These are phyloP conservation scores for Linum tenue DNA, from an alignment of 345 rosid species.

Conservation along the genomic window DNA sequence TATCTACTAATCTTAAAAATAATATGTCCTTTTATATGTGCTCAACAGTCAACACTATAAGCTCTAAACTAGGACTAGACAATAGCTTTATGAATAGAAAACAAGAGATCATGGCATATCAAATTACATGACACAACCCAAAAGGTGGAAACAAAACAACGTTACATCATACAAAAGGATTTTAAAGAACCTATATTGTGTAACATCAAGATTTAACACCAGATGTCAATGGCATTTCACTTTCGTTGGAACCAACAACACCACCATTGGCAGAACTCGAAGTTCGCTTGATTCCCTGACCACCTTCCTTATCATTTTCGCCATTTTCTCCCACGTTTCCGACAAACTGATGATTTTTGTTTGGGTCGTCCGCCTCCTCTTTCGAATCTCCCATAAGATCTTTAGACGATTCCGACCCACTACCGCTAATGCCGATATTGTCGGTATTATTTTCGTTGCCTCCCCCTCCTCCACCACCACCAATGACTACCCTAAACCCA, in stretches of 20 bases:
- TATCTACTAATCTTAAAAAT: neutral
- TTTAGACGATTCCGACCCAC: no score
- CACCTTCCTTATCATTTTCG: neutral
- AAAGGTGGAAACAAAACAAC: neutral
- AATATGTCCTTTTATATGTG: no score
- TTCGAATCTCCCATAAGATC: neutral
- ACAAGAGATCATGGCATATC: neutral
- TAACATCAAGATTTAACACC: no score
- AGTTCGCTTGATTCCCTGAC: neutral
- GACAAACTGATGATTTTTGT: conserved; percentile 1
- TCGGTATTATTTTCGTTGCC: neutral
- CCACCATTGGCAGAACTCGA: conserved; percentile 6
- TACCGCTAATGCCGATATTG: neutral
- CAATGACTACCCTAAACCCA: conserved; percentile 47
- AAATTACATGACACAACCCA: neutral
- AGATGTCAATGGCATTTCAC: conserved; percentile 32
- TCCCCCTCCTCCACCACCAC: conserved; percentile 19
- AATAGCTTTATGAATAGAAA: no score
- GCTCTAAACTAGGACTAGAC: no score
- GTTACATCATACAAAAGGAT: neutral
- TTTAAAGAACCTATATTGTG: neutral
- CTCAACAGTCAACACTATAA: no score
- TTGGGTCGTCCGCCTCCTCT: conserved; percentile 4
- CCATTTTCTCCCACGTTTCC: conserved; percentile 9
- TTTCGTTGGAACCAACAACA: conserved; percentile 25